A percentile compares a stretch with the other conserved stretches of the same genome.
These are phyloP conservation scores for Aristolochia fimbriata DNA, from an alignment of 164 flowering plant genomes.

Conservation along the genomic window DNA sequence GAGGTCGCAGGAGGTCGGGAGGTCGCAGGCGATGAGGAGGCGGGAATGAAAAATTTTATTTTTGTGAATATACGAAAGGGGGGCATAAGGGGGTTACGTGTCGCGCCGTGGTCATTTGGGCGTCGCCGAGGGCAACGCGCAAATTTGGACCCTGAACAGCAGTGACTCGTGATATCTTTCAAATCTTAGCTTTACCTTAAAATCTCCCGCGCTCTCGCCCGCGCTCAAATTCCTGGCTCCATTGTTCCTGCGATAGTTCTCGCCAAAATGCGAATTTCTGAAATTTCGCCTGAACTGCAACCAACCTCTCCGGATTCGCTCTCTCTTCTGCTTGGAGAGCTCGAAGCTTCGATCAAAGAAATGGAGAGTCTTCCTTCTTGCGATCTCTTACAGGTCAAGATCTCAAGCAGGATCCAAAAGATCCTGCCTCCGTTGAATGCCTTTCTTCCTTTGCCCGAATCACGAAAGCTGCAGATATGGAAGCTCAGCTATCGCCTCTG, in stretches of 20 bases:
- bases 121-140: too few species aligned
- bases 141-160: too few species aligned
- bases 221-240: too few species aligned
- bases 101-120: too few species aligned
- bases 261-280: constrained; percentile 24
- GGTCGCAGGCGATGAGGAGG: too few species aligned
- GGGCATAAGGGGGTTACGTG: too few species aligned
- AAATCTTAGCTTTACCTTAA: too few species aligned
- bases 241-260: not conserved
- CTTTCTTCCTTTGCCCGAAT: constrained; percentile 42
- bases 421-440: constrained; percentile 17
- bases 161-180: too few species aligned
- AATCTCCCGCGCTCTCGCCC: too few species aligned
- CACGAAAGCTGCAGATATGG: constrained; percentile 71
- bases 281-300: constrained; percentile 12
- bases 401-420: constrained; percentile 13
- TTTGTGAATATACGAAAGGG: too few species aligned
- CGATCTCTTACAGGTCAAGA: not conserved
- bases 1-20: too few species aligned
- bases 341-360: constrained; percentile 22
- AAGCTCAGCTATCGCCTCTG: constrained; percentile 91
- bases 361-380: constrained; percentile 14
- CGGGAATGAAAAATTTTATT: too few species aligned
- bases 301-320: constrained; percentile 4
- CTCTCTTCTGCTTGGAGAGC: constrained; percentile 12